A percentile compares a stretch with the other conserved stretches of the same genome.
Evolutionary conservation across 83 land plant genomes (phyloP).

Genomic region (Larix sibirica): DNA sequence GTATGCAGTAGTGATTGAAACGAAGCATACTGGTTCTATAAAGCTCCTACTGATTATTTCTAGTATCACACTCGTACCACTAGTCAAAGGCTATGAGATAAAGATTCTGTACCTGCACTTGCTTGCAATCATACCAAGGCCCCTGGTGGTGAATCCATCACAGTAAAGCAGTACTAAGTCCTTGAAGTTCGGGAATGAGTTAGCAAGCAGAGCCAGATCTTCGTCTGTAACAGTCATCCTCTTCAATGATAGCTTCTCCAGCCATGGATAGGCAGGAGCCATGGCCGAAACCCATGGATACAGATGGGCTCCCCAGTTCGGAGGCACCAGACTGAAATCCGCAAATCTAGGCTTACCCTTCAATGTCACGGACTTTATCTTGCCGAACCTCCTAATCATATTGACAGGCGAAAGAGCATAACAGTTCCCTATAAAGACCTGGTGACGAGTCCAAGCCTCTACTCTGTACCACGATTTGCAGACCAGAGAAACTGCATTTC

Average conservation of each 20-base stretch:
- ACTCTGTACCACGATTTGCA: conserved; percentile 86
- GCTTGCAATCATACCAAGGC: conserved; percentile 60
- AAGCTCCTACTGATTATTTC: no score
- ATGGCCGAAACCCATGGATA: conserved; percentile 69
- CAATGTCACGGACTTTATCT: conserved; percentile 49
- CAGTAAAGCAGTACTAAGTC: conserved; percentile 70
- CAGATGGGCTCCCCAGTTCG: conserved; percentile 81
- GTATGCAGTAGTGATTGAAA: no score
- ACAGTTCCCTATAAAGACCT: conserved; percentile 89
- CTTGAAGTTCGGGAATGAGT: conserved; percentile 52
- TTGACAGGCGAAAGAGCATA: conserved; percentile 76
- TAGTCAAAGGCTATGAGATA: no score
- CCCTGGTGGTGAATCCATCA: conserved; percentile 89
- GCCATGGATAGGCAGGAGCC: conserved; percentile 43
- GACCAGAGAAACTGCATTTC: conserved; percentile 86
- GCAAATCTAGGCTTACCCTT: conserved; percentile 91
- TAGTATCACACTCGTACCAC: no score
- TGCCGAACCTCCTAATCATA: conserved; percentile 53
- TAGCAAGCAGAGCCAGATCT: conserved; percentile 51
- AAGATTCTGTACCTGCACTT: conserved; percentile 63
- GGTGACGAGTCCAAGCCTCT: conserved; percentile 65
- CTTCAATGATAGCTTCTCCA: conserved; percentile 76
- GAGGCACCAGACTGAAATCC: conserved; percentile 83
- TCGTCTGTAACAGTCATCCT: conserved; percentile 73
- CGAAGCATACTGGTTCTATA: no score